phyloP scores from a whole-genome alignment of 2,329 filamentous ascomycete species.

The Colletotrichum acutatum region DNA sequence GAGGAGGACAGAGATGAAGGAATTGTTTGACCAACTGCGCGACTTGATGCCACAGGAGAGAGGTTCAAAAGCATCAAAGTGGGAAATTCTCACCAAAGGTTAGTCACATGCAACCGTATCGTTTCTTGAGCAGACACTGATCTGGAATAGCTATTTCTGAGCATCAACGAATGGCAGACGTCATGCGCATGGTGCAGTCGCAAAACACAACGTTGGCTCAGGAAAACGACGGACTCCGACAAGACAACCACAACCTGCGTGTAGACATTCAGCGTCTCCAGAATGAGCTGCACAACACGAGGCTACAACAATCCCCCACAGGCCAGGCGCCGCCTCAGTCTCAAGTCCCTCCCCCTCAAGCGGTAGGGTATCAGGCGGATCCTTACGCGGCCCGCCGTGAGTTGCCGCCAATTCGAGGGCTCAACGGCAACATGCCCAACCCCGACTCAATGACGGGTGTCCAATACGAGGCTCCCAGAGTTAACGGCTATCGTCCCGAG shows the following conservation, averaged over 20 bases:
- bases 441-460: conserved; percentile 75
- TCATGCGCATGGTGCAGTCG: conserved; percentile 57
- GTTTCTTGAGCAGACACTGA: not conserved
- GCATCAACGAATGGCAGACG: conserved; percentile 65
- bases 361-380: conserved; percentile 41
- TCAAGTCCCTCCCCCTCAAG: conserved; percentile 39
- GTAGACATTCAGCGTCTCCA: conserved; percentile 62
- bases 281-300: conserved; percentile 43
- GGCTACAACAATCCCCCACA: conserved; percentile 40
- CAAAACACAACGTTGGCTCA: conserved; percentile 54
- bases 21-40: conserved; percentile 83
- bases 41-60: conserved; percentile 83
- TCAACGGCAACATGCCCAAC: conserved; percentile 55
- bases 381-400: conserved; percentile 55
- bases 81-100: conserved; percentile 91
- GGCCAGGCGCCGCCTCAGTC: conserved; percentile 30
- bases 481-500: conserved; percentile 59
- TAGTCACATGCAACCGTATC: conserved; percentile 41
- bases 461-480: conserved; percentile 66
- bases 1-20: conserved; percentile 88
- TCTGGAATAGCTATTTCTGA: conserved; percentile 66
- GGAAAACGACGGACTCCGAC: conserved; percentile 61
- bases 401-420: conserved; percentile 66
- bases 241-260: conserved; percentile 59
- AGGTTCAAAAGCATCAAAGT: conserved; percentile 87